Base-by-base conservation (phyloP, 1,284 basidiomycete genomes). In the Porogramme epimiltina region DNA sequence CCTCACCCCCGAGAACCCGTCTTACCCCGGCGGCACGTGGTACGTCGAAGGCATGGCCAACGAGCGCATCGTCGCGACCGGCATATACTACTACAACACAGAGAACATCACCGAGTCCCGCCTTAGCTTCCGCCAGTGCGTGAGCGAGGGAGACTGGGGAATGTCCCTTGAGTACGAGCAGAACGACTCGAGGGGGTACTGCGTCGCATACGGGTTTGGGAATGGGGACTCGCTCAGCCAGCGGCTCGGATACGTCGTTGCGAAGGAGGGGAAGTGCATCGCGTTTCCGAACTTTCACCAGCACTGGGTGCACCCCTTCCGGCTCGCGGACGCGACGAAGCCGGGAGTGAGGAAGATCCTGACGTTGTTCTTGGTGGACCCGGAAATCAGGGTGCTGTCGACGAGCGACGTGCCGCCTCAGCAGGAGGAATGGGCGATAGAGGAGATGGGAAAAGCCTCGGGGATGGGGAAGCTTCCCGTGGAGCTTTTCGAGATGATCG, bases 251-350 rank as follows among this genome's bases (percentile, higher is more conserved):
- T 25, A n/a, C 20, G 24, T 45, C 24, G 16, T 18, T 18, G 25
- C 43, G 43, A 33, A 26, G 24, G 31, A 45, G 33, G 43, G 33
- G 22, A 45, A 36, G 43, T 45, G 43, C 22, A n/a, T 45, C 33
- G 43, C 28, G 33, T 45, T 45, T 28, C 43, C 43, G 13, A 45
- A 45, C 33, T 9, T 45, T 5, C 33, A 45, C 28, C 43, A 45
- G 43, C 43, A 45, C 18, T 45, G 43, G 3, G 43, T 45, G 4
- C 56, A 61, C 42, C 62, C 64, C 6, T 70, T 71, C 52, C 48
- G 56, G 18, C 58, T 72, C 10, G 43, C 18, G 43, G 43, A 45
- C 25, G 22, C 22, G 28, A 34, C 28, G 16, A 16, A 18, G 43
- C 26, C 43, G 4, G 43, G 43, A 15, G 20, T 33, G 26, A 19